Conservation (phyloP, 164 flowering plant genomes). For the Tetracentron sinense region DNA sequence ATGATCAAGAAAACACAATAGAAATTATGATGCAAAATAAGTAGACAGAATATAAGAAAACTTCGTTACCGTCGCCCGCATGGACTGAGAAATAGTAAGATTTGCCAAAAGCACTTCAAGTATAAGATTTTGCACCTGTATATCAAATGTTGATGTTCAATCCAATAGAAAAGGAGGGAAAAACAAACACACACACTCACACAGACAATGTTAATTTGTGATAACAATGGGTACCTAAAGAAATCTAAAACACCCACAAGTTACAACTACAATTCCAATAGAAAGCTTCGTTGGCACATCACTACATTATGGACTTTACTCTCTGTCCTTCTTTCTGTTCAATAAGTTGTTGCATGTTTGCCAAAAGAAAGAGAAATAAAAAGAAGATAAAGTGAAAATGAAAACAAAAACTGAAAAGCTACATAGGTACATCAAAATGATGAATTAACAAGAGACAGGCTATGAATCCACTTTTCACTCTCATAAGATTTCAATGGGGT, state of each 20-base stretch:
- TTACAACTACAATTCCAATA: background rate
- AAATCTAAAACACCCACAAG: background rate
- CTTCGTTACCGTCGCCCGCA: slow-evolving; percentile 53
- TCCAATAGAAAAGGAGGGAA: background rate
- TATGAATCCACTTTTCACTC: background rate
- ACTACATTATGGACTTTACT: background rate
- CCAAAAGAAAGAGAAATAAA: too few relatives aligned
- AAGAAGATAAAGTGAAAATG: background rate
- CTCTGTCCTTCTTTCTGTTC: background rate
- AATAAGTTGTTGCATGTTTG: background rate
- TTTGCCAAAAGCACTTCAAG: slow-evolving; percentile 79
- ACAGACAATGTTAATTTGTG: too few relatives aligned
- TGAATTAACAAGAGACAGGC: background rate
- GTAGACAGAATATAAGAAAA: background rate
- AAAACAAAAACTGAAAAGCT: too few relatives aligned
- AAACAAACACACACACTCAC: too few relatives aligned
- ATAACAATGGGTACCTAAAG: background rate
- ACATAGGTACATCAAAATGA: background rate
- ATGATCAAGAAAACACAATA: background rate
- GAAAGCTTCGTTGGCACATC: background rate
- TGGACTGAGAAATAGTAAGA: slow-evolving; percentile 51
- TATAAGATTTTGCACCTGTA: slow-evolving; percentile 72
- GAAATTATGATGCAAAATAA: background rate
- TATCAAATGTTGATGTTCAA: background rate
- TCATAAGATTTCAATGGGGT: background rate